phyloP scores from a whole-genome alignment of 495 filamentous ascomycete species.

The Cenococcum geophilum region DNA sequence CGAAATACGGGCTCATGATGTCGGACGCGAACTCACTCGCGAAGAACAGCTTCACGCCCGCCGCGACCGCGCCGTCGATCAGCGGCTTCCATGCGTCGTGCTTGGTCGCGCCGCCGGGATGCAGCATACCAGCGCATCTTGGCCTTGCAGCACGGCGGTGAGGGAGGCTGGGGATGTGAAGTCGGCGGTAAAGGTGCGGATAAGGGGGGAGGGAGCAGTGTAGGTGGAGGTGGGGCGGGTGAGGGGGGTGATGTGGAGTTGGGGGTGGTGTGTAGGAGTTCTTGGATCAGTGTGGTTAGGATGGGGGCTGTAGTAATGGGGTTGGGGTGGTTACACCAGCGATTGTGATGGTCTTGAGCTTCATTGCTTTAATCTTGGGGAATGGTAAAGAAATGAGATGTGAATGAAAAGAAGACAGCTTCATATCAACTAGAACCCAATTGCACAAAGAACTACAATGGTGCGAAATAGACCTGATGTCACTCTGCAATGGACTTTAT shows the following conservation, averaged over 20 bases:
- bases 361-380: constrained; percentile 6
- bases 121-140: constrained; percentile 23
- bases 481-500: no score
- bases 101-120: constrained; percentile 19
- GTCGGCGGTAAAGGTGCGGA: constrained; percentile 11
- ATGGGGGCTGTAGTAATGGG: no score
- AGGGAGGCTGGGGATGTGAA: constrained; percentile 27
- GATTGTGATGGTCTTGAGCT: constrained; percentile 25
- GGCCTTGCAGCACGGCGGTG: constrained; percentile 10
- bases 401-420: neutral
- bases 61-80: constrained; percentile 27
- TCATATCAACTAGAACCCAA: neutral
- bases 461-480: no score
- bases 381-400: neutral
- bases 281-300: constrained; percentile 17
- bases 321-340: constrained; percentile 14
- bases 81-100: constrained; percentile 16
- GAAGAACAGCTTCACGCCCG: constrained; percentile 30
- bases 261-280: constrained; percentile 17
- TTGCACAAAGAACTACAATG: no score
- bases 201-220: constrained; percentile 21
- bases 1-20: constrained; percentile 6
- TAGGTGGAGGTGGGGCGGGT: no score
- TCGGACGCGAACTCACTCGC: constrained; percentile 28
- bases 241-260: constrained; percentile 22